A percentile compares a stretch with the other conserved stretches of the same genome.
phyloP scores from a whole-genome alignment of 2,329 filamentous ascomycete genomes.

The Cladosporium austrohemisphaericum region DNA sequence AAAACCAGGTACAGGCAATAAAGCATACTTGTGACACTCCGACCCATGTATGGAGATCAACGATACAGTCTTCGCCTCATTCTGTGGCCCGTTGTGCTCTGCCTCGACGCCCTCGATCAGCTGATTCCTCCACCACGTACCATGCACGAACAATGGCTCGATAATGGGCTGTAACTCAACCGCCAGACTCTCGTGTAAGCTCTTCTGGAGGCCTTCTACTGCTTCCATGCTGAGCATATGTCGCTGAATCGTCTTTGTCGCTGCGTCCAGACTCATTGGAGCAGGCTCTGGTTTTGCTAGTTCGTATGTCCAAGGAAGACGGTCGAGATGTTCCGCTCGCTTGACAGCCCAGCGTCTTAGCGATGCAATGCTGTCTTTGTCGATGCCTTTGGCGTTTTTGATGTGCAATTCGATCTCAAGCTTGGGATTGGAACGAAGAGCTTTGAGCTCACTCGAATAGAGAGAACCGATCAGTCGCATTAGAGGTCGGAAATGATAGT shows the following conservation, averaged over 20 bases:
- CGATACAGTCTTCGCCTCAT: too few relatives aligned
- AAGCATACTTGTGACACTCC: too few relatives aligned
- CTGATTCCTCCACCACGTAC: too few relatives aligned
- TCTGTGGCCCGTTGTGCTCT: too few relatives aligned
- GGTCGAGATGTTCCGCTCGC: constrained; percentile 22
- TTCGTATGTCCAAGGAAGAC: constrained; percentile 26
- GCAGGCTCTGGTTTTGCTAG: background rate
- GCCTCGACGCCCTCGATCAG: too few relatives aligned
- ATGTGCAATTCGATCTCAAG: constrained; percentile 20
- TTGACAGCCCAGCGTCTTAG: constrained; percentile 25
- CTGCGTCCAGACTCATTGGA: background rate
- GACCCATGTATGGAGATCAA: too few relatives aligned
- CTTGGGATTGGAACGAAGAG: constrained; percentile 23
- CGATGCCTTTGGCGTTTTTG: constrained; percentile 6
- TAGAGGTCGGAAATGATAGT: constrained; percentile 29
- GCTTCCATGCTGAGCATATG: background rate
- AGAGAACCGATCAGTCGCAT: constrained; percentile 23
- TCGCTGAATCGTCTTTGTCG: background rate
- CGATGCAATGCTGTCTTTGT: constrained; percentile 3
- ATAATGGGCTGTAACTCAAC: constrained; percentile 3
- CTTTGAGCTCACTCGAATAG: constrained; percentile 28
- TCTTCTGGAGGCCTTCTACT: background rate
- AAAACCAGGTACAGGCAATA: too few relatives aligned
- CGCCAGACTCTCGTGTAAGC: constrained; percentile 3
- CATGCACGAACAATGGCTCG: too few relatives aligned